Base-by-base conservation (phyloP, 768 basidiomycete species). In the Mrakia hoshinonis region DNA sequence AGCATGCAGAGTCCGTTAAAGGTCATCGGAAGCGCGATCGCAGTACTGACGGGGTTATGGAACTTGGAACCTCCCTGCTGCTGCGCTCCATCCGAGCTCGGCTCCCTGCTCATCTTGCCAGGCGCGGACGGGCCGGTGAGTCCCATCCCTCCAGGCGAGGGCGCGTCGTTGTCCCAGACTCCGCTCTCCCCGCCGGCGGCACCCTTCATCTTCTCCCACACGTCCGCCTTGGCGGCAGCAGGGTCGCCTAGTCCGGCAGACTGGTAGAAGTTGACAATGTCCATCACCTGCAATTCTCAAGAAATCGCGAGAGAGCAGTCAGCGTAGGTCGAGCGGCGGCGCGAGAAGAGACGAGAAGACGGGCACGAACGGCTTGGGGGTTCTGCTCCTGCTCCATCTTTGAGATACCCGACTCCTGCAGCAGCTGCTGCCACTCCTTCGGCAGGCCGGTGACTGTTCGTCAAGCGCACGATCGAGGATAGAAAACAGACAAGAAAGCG, bases 261-360 rank as follows among this genome's bases (percentile, higher is more conserved):
- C 77, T 98, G 95, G 80, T 96, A 98, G 81, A 98, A 97, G 77
- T 94, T 93, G 79, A 99, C 95, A 74, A 98, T 95, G 77, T 97
- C 96, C 87, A 94, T 92, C 22, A 79, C 78, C 78, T 78, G 58
- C 9, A 58, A 47, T 34, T 18, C 7, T 7, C 43, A 6, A 15
- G 6, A 9, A 9, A 61, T 63, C 52, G 43, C 13, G 3, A 62
- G 24, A n/a, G 20, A 49, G 18, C 43, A 29, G n/a, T 38, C 31
- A 31, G 29, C 36, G 52, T 43, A 15, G 6, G 43, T 15, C 26
- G n/a, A 67, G 31, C 18, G n/a, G 43, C 3, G 29, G 20, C 15
- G 39, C 34, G 38, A 65, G n/a, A 48, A 15, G 29, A 48, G 15
- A 34, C 18, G 67, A 39, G 43, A 66, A 34, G n/a, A 29, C 52